A percentile compares a stretch with the other conserved stretches of the same genome.
These are phyloP conservation scores for Kalmanozyma brasiliensis DNA, from an alignment of 1,284 basidiomycete species.

Conservation along the genomic window DNA sequence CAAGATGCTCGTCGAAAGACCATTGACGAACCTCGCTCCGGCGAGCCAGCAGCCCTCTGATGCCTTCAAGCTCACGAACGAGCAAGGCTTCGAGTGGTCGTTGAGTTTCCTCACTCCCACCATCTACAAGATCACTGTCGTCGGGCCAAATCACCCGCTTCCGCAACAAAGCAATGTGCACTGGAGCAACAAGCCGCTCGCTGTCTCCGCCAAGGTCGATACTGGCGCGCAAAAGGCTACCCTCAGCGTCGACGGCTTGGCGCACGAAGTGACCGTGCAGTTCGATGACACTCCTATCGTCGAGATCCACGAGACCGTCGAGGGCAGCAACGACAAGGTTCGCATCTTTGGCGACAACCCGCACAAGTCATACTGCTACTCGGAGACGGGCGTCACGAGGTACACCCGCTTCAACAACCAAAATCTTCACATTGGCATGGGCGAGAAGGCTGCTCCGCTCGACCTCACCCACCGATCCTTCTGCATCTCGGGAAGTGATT, in stretches of 20 bases:
- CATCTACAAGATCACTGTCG: slow-evolving; percentile 66
- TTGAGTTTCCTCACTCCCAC: slow-evolving; percentile 66
- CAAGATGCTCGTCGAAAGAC: slow-evolving; percentile 46
- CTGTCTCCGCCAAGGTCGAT: slow-evolving; percentile 61
- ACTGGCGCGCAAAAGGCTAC: slow-evolving; percentile 31
- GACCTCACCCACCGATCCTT: slow-evolving; percentile 68
- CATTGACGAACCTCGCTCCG: slow-evolving; percentile 33
- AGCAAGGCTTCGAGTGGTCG: slow-evolving; percentile 64
- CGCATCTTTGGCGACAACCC: slow-evolving; percentile 67
- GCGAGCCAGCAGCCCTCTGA: slow-evolving; percentile 24
- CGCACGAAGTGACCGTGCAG: slow-evolving; percentile 34
- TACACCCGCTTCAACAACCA: slow-evolving; percentile 44
- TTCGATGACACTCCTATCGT: slow-evolving; percentile 60
- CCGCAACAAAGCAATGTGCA: slow-evolving; percentile 69
- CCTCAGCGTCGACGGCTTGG: slow-evolving; percentile 46
- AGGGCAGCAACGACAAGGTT: slow-evolving; percentile 37
- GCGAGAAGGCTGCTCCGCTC: slow-evolving; percentile 70
- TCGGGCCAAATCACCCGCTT: slow-evolving; percentile 66
- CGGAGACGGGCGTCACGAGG: slow-evolving; percentile 67
- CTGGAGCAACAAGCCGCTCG: slow-evolving; percentile 47
- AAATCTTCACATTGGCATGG: slow-evolving; percentile 68
- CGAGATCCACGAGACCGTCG: slow-evolving; percentile 56
- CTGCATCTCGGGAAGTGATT: slow-evolving; percentile 67
- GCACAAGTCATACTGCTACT: slow-evolving; percentile 68
- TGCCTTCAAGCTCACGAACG: slow-evolving; percentile 48